phyloP scores from a whole-genome alignment of 2,329 filamentous ascomycete species.

The Beauveria caledonica region DNA sequence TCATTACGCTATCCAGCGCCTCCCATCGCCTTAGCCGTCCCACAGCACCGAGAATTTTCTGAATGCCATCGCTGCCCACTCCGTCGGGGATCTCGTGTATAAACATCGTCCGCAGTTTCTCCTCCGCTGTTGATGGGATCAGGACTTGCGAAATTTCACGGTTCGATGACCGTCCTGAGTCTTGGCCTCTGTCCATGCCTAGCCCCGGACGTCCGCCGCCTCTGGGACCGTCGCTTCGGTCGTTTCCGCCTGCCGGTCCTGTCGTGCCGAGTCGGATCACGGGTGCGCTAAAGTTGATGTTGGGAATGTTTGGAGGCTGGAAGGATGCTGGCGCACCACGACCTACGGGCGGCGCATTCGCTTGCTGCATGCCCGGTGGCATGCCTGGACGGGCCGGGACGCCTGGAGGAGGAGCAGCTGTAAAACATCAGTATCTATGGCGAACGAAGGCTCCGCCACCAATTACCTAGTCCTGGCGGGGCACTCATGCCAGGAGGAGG shows the following conservation, averaged over 20 bases:
- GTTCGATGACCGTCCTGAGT: conserved; percentile 58
- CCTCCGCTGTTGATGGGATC: conserved; percentile 77
- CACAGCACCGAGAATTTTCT: conserved; percentile 68
- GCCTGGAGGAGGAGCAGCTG: conserved; percentile 64
- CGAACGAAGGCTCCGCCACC: neutral
- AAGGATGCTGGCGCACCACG: conserved; percentile 71
- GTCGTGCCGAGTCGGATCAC: conserved; percentile 88
- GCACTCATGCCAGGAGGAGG: conserved; percentile 50
- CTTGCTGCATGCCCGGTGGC: conserved; percentile 68
- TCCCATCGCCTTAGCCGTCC: conserved; percentile 82
- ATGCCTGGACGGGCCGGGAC: conserved; percentile 76
- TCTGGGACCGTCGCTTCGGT: conserved; percentile 32
- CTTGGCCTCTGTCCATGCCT: conserved; percentile 57
- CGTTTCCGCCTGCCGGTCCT: conserved; percentile 36
- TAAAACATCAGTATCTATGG: conserved; percentile 13
- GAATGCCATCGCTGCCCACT: conserved; percentile 63
- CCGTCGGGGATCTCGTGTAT: conserved; percentile 78
- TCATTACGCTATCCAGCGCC: conserved; percentile 49
- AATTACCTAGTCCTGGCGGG: conserved; percentile 74
- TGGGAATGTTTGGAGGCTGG: conserved; percentile 90
- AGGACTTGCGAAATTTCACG: conserved; percentile 61
- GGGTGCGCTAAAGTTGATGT: conserved; percentile 96
- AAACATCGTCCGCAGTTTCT: conserved; percentile 86
- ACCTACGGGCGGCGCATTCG: conserved; percentile 65
- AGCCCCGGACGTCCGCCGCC: conserved; percentile 37